Percentiles rank a stretch among this genome's conserved stretches.
Conservation (phyloP, 768 basidiomycete genomes). For the Porphyrellus cyaneotinctus region DNA sequence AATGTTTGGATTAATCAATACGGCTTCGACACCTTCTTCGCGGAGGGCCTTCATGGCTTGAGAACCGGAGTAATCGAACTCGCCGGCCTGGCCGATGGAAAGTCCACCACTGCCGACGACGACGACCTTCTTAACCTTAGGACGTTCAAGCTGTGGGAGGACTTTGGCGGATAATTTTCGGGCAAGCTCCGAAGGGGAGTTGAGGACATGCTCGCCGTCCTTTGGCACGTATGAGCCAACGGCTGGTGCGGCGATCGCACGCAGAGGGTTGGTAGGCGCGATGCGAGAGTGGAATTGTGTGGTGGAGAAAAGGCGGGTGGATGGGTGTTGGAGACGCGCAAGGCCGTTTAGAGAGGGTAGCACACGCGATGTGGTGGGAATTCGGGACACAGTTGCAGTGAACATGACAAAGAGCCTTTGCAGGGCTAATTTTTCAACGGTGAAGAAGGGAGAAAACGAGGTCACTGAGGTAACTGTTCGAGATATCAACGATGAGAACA, state of each 20-base stretch:
- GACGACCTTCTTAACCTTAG: conserved; percentile 90
- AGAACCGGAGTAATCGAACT: conserved; percentile 99
- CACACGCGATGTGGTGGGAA: conserved; percentile 12
- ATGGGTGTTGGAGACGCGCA: conserved; percentile 16
- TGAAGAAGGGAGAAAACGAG: conserved; percentile 27
- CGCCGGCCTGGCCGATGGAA: conserved; percentile 96
- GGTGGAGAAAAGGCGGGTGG: conserved; percentile 50
- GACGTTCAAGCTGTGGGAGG: conserved; percentile 84
- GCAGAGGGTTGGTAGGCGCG: conserved; percentile 48
- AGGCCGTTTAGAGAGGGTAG: conserved; percentile 18
- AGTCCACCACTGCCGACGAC: conserved; percentile 96
- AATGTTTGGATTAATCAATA: conserved; percentile 98
- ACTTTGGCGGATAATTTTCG: conserved; percentile 92
- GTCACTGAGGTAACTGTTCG: conserved; percentile 29
- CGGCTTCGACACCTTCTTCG: conserved; percentile 90
- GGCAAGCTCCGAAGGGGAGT: conserved; percentile 92
- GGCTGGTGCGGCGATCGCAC: conserved; percentile 70
- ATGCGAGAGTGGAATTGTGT: conserved; percentile 36
- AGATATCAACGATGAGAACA: conserved; percentile 1
- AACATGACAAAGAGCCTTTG: conserved; percentile 11
- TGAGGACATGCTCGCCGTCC: conserved; percentile 72
- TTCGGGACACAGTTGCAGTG: conserved; percentile 1
- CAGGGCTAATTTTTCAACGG: conserved; percentile 11
- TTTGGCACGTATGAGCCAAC: conserved; percentile 66
- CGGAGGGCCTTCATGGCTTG: conserved; percentile 97